Base-by-base conservation (phyloP, 345 rosid species). In the Pistacia atlantica region DNA sequence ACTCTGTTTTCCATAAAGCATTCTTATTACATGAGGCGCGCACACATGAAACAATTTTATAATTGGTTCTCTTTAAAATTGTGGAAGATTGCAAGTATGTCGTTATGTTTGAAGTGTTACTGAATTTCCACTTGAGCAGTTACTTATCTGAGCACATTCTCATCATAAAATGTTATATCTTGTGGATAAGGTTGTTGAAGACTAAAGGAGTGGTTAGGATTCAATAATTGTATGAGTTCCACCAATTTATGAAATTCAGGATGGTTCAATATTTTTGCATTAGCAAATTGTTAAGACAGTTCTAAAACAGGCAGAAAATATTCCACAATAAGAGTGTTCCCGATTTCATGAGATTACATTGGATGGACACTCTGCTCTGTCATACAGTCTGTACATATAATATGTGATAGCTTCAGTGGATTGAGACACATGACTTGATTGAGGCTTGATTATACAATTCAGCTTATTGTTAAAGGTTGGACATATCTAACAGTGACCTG, bases 211-310 rank as follows among this genome's bases (percentile, higher is more conserved):
- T 59, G 14, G 18, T 49, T 31, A 33, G 38, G 48, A 73, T n/a
- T 58, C 28, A 9, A 48, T 10, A 51, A 63, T 48, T 62, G 33
- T 37, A 35, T 18, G 18, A 33, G 33, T 12, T 52, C 49, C 46
- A 12, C n/a, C 28, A 25, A 8, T 51, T 63, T 63, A 12, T n/a
- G 16, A 8, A 6, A 8, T 37, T n/a, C 11, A 35, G 2, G 31
- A 62, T 73, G n/a, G 61, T 73, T 28, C 63, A 28, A 5, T 70
- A 55, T 13, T 11, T 55, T 54, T 54, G 61, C 35, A 52, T 52
- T 55, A 17, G 31, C 61, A 0, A 6, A 11, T 18, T 35, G 11
- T 11, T 55, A 4, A 55, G 63, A 70, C 31, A 33, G 46, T 70
- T 70, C 48, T 11, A 33, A 17, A 70, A 17, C 49, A 31, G n/a